These are phyloP conservation scores for Priceomyces haplophilus DNA, from an alignment of 805 yeast species.

Conservation along the genomic window DNA sequence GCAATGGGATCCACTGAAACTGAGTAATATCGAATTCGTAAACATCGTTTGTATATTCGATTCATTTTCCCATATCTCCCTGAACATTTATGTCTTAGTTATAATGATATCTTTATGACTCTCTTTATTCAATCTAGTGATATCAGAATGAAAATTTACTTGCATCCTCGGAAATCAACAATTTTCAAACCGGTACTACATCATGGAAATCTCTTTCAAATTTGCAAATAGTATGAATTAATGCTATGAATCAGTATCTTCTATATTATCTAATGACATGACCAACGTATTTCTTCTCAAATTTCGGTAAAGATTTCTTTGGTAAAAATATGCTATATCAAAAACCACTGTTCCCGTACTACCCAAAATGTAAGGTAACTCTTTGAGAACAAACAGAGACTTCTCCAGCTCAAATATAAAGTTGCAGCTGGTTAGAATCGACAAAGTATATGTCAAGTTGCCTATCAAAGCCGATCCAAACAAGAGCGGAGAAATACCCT, in stretches of 20 bases:
- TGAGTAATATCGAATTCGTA: not conserved
- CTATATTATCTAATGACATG: conserved; percentile 21
- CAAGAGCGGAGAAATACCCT: conserved; percentile 77
- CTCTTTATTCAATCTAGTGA: not conserved
- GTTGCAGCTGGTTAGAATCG: conserved; percentile 66
- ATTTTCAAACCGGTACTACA: not conserved
- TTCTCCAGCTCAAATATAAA: conserved; percentile 36
- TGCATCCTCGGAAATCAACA: not conserved
- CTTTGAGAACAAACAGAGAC: conserved; percentile 54
- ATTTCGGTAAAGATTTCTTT: conserved; percentile 38
- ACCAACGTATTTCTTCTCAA: conserved; percentile 17
- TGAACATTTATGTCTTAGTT: not conserved
- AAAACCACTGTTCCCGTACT: conserved; percentile 81
- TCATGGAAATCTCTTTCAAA: not conserved
- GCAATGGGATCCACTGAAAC: not conserved
- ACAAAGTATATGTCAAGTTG: conserved; percentile 70
- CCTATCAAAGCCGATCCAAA: conserved; percentile 79
- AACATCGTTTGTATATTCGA: not conserved
- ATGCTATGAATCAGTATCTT: not conserved
- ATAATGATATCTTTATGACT: not conserved
- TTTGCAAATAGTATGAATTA: not conserved
- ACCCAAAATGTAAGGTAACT: conserved; percentile 80
- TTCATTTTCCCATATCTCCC: not conserved
- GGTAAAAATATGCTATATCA: conserved; percentile 70
- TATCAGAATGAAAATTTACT: not conserved